Evolutionary conservation across 177 flowering plant genomes (phyloP), one percentile per base, ranked within the genome.

Genomic region (Vitis hybrid): DNA sequence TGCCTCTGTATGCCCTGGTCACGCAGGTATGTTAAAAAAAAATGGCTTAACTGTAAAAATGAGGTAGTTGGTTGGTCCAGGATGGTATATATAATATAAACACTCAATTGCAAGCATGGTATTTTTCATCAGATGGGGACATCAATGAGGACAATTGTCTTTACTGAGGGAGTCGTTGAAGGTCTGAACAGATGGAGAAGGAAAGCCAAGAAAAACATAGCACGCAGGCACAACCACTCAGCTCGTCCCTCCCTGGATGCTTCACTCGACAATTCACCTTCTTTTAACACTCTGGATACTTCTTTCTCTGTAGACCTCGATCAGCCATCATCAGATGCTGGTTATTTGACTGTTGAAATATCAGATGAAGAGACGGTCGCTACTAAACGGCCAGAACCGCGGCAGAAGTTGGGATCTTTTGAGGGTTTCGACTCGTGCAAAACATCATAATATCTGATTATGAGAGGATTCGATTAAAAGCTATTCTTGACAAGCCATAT

Each of bases 1-100:
- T 88, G 45, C 93, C 93, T 51, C 83, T 84, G 1, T 85, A 85
- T 76, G 87, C 89, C 59, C 71, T 86, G n/a, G 93, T 85, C 65
- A 86, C 90, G 39, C 90, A 85, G 89, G 91, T 86, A 82, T 10
- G 11, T 48, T 11, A 59, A 57, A 2, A 59, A 58, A 15, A 59
- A 10, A 14, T 18, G 3, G 13, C 16, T 10, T 20, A 39, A 39
- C 5, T 39, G 0, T 39, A 39, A 39, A 39, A 39, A 39, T 39
- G 45, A 39, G 7, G 8, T 16, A 14, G 29, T 16, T 59, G n/a
- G 12, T 16, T 59, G 10, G 7, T 10, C 22, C 22, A 59, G 12
- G 22, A 59, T 16, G 61, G 29, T 39, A 39, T 39, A 39, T 39
- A 39, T 39, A 39, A 39, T 39, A 39, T 39, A 39, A 39, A 39